These are phyloP conservation scores for Ogataea ganodermae DNA, from an alignment of 805 yeast genomes.

Conservation along the genomic window DNA sequence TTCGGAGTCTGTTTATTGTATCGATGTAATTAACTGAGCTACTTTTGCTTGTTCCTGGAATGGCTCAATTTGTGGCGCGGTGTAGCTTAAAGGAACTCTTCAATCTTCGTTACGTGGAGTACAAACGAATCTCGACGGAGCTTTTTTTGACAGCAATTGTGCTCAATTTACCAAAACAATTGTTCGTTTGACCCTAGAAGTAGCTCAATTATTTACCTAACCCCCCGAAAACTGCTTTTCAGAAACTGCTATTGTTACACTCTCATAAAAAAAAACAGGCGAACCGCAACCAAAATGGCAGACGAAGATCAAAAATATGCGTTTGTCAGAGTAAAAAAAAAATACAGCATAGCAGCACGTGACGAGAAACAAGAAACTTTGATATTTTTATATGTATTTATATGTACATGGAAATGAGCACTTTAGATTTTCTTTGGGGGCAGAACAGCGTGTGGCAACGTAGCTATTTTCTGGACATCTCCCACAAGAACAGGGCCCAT, in stretches of 20 bases:
- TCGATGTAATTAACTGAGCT: background rate
- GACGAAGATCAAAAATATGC: background rate
- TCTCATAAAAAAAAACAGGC: background rate
- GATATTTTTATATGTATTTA: background rate
- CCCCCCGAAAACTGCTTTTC: conserved; percentile 5
- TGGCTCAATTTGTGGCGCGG: background rate
- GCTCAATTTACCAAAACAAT: background rate
- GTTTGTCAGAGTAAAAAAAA: background rate
- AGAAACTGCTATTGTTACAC: background rate
- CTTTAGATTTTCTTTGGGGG: conserved; percentile 11
- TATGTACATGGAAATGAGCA: background rate
- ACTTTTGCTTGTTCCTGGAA: background rate
- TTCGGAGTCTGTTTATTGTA: no score
- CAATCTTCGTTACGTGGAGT: no score
- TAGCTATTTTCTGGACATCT: conserved; percentile 15
- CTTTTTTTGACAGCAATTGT: background rate
- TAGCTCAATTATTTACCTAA: conserved; percentile 1
- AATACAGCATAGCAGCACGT: background rate
- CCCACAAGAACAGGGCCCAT: conserved; percentile 26
- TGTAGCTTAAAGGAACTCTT: background rate
- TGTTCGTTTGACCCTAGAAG: background rate
- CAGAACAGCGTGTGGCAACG: conserved; percentile 24
- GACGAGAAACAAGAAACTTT: background rate
- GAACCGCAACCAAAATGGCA: background rate
- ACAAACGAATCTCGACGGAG: background rate